These are phyloP conservation scores for Fonsecaea nubica DNA, from an alignment of 2,329 filamentous ascomycete species.

Conservation along the genomic window DNA sequence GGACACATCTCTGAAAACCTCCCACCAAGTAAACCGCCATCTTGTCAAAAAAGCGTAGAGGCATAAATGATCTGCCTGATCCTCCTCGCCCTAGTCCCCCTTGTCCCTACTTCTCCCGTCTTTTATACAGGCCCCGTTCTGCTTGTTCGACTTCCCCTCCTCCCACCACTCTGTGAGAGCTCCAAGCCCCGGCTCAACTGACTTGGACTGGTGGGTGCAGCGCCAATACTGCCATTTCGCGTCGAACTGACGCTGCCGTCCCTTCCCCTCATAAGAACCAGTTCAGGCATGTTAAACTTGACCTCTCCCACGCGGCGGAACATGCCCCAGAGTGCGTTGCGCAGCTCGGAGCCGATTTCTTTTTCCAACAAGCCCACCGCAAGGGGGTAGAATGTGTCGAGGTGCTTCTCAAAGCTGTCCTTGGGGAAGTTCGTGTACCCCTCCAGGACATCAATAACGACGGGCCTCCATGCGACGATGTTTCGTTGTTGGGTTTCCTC, in stretches of 20 bases:
- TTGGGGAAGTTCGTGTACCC: conserved; percentile 85
- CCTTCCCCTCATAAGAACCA: conserved; percentile 28
- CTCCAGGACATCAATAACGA: conserved; percentile 95
- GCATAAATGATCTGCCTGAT: conserved; percentile 1
- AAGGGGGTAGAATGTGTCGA: conserved; percentile 84
- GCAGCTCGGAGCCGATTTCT: conserved; percentile 80
- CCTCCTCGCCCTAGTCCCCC: neutral
- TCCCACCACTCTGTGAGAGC: conserved; percentile 12
- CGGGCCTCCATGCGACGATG: conserved; percentile 94
- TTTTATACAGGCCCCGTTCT: conserved; percentile 6
- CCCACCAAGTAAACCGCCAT: neutral
- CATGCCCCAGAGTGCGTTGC: conserved; percentile 76
- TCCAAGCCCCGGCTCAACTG: conserved; percentile 21
- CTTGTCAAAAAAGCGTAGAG: neutral
- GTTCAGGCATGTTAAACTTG: conserved; percentile 55
- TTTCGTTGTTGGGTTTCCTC: conserved; percentile 97
- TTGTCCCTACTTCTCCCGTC: neutral
- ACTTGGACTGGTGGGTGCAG: conserved; percentile 32
- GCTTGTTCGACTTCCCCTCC: conserved; percentile 29
- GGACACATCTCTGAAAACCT: neutral
- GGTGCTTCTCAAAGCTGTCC: conserved; percentile 78
- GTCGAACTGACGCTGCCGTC: conserved; percentile 36
- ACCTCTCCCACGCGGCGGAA: conserved; percentile 84
- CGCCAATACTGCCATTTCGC: conserved; percentile 32
- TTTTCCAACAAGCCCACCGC: conserved; percentile 81